phyloP scores from a whole-genome alignment of 1,284 basidiomycete species.

The Sporisorium iseilematis-ciliati region DNA sequence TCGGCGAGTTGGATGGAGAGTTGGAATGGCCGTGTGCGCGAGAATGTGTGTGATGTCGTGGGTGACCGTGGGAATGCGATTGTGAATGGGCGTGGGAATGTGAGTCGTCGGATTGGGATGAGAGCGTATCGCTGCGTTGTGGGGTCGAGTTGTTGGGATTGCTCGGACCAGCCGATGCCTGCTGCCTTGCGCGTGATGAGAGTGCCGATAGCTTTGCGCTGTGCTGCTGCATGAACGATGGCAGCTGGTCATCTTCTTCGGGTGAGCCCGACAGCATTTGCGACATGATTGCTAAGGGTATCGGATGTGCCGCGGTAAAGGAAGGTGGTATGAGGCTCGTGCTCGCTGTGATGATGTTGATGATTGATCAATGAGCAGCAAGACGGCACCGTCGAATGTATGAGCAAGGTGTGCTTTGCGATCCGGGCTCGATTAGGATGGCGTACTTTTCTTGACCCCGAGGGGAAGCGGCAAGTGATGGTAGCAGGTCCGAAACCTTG shows the following conservation, averaged over 20 bases:
- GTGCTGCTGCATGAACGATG: conserved; percentile 39
- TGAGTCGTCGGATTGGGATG: conserved; percentile 13
- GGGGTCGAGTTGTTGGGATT: conserved; percentile 23
- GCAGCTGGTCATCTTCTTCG: conserved; percentile 40
- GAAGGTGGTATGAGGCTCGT: background rate
- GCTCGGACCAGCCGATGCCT: conserved; percentile 31
- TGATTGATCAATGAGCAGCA: no score
- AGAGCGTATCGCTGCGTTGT: conserved; percentile 20
- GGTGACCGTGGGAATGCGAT: conserved; percentile 3
- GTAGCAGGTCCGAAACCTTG: no score
- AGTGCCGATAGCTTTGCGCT: conserved; percentile 9
- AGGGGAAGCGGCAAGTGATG: no score
- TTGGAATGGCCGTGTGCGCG: background rate
- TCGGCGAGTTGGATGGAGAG: conserved; percentile 4
- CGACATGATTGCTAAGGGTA: conserved; percentile 20
- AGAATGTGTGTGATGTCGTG: conserved; percentile 6
- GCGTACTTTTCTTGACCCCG: no score
- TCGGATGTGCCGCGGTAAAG: no score
- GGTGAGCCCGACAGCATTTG: conserved; percentile 44
- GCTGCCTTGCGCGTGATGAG: background rate
- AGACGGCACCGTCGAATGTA: no score
- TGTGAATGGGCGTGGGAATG: conserved; percentile 13
- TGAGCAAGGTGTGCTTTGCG: no score
- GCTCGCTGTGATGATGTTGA: background rate
- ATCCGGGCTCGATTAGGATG: no score